phyloP scores from a whole-genome alignment of 2,329 filamentous ascomycete genomes.

The Neurospora sp. region DNA sequence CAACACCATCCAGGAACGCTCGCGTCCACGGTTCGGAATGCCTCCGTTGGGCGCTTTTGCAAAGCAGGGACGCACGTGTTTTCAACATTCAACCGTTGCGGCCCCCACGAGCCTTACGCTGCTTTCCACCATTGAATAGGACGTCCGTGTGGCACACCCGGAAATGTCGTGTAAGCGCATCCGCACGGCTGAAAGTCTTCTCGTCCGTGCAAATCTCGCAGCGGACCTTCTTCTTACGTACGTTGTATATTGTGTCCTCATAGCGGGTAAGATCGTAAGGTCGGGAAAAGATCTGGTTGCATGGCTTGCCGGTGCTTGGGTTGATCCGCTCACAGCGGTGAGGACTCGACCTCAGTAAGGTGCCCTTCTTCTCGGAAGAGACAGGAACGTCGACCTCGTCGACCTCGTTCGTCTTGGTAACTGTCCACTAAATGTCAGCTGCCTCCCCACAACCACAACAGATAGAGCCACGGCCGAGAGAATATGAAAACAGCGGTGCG shows the following conservation, averaged over 20 bases:
- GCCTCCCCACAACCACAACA: no score
- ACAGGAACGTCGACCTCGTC: no score
- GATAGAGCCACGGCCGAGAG: no score
- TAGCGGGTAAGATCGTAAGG: slow-evolving; percentile 95
- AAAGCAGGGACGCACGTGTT: not conserved
- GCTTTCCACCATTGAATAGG: slow-evolving; percentile 59
- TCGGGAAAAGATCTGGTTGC: slow-evolving; percentile 86
- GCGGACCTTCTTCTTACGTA: slow-evolving; percentile 84
- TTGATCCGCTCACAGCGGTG: slow-evolving; percentile 91
- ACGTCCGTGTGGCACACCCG: slow-evolving; percentile 87
- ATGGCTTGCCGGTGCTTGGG: slow-evolving; percentile 88
- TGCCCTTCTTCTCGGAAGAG: no score
- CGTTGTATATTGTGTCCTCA: slow-evolving; percentile 96
- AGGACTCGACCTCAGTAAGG: slow-evolving; percentile 38
- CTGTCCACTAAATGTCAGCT: no score
- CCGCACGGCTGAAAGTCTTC: slow-evolving; percentile 92
- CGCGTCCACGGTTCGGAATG: no score
- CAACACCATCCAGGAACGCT: no score
- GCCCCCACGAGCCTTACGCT: slow-evolving; percentile 28
- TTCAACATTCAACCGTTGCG: slow-evolving; percentile 6
- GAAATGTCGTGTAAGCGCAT: slow-evolving; percentile 90
- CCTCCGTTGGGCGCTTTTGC: not conserved
- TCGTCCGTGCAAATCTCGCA: slow-evolving; percentile 91
- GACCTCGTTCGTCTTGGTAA: no score
- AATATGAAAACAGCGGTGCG: no score